Percentiles rank a stretch among this genome's conserved stretches.
Conservation (phyloP, 192 early-diverging fungal species). For the Rhizophagus prolifer region DNA sequence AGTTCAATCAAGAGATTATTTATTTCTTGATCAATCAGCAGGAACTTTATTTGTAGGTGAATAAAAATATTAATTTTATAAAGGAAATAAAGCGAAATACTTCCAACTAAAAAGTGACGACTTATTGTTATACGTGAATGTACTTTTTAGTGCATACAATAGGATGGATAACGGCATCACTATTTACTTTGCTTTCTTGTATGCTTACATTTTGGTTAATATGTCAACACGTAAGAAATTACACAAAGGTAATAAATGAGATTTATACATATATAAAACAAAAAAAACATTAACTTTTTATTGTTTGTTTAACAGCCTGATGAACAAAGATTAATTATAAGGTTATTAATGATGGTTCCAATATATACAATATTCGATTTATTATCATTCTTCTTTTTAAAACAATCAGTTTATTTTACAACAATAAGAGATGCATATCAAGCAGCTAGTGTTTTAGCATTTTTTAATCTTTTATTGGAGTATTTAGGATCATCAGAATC, state of each 20-base stretch:
- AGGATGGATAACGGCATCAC: not conserved
- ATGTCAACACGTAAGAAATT: not conserved
- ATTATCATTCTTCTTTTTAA: not conserved
- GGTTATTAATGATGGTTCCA: conserved; percentile 1
- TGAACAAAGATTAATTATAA: not conserved
- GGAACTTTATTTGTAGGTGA: not conserved
- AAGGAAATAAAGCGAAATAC: no score
- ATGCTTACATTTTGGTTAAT: not conserved
- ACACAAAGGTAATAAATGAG: not conserved
- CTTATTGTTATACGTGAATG: not conserved
- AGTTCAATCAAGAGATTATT: not conserved
- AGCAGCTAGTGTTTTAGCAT: not conserved
- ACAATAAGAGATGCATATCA: not conserved
- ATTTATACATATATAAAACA: not conserved
- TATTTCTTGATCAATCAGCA: not conserved
- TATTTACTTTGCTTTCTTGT: not conserved
- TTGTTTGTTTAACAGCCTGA: not conserved
- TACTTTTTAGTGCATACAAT: not conserved
- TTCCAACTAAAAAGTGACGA: no score
- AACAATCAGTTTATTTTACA: not conserved
- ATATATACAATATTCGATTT: conserved; percentile 5
- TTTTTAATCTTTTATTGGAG: conserved; percentile 7
- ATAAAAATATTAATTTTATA: not conserved
- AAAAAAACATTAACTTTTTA: not conserved
- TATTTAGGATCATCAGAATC: not conserved